Conservation (phyloP, 148 eudicot species). For the Rhododendron mucronatum region DNA sequence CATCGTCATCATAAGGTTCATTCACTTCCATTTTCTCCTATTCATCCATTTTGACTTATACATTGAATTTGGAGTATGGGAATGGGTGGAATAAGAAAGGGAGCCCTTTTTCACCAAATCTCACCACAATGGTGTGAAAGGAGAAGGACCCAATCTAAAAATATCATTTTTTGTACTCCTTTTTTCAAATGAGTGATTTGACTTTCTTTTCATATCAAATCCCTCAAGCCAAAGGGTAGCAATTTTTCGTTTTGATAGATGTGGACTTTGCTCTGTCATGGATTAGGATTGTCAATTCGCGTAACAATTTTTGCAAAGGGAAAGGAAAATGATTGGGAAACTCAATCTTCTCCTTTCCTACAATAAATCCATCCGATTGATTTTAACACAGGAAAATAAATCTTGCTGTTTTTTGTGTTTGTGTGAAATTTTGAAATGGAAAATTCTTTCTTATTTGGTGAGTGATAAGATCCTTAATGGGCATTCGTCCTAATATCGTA, state of each 20-base stretch:
- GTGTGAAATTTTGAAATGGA: background rate
- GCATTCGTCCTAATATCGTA: background rate
- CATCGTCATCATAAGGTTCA: conserved; percentile 41
- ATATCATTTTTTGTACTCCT: background rate
- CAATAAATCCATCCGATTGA: background rate
- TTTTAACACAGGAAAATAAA: background rate
- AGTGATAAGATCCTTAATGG: background rate
- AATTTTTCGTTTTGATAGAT: background rate
- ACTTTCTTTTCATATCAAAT: background rate
- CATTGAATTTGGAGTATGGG: background rate
- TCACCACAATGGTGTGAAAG: background rate
- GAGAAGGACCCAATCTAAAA: background rate
- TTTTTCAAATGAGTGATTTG: background rate
- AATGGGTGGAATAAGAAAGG: background rate
- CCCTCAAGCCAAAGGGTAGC: background rate
- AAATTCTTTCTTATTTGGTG: background rate
- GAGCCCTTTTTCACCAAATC: background rate
- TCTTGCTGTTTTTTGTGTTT: background rate
- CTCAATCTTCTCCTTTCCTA: background rate
- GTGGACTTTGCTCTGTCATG: background rate
- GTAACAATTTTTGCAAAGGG: background rate
- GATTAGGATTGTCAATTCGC: background rate
- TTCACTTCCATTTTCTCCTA: background rate
- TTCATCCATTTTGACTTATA: background rate
- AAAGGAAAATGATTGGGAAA: background rate